Conservation (phyloP, 139 green algal species). For the Haematococcus sp. region DNA sequence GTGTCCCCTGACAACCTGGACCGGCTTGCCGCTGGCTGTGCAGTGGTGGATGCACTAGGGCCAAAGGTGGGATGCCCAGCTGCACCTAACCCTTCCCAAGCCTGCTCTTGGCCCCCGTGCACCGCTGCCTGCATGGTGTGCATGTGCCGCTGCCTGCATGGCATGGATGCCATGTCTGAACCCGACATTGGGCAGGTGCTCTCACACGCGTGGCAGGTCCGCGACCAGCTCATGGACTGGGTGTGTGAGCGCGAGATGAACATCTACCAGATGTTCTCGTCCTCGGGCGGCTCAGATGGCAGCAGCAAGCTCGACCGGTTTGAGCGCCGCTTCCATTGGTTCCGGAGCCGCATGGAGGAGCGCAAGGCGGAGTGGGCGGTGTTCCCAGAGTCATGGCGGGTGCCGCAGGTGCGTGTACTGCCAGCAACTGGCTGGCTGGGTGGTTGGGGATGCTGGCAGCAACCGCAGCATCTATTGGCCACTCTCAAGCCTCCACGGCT, state of each 20-base stretch:
- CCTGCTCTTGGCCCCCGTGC: neutral
- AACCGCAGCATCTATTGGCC: too few relatives aligned
- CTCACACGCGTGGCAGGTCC: too few relatives aligned
- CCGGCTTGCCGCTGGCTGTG: constrained; percentile 84
- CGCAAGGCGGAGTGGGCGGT: constrained; percentile 75
- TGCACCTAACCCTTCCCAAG: neutral
- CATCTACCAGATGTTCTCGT: constrained; percentile 68
- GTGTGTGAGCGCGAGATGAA: constrained; percentile 86
- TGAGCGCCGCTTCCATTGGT: constrained; percentile 84
- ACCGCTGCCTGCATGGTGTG: neutral
- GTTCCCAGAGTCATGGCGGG: constrained; percentile 87
- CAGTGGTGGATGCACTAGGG: constrained; percentile 89
- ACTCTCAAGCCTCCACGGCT: too few relatives aligned
- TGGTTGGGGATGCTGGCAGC: neutral
- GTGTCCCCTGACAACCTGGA: constrained; percentile 68
- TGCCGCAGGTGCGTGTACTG: constrained; percentile 67
- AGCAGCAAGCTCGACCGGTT: constrained; percentile 84
- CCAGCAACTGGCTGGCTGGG: neutral
- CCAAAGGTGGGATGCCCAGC: constrained; percentile 52
- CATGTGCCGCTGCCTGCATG: neutral
- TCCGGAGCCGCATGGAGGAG: constrained; percentile 45
- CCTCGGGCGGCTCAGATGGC: constrained; percentile 34
- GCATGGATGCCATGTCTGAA: neutral
- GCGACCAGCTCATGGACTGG: constrained; percentile 87
- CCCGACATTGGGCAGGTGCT: too few relatives aligned